Conservation (phyloP, 768 basidiomycete species). For the Gloeostereum incarnatum region DNA sequence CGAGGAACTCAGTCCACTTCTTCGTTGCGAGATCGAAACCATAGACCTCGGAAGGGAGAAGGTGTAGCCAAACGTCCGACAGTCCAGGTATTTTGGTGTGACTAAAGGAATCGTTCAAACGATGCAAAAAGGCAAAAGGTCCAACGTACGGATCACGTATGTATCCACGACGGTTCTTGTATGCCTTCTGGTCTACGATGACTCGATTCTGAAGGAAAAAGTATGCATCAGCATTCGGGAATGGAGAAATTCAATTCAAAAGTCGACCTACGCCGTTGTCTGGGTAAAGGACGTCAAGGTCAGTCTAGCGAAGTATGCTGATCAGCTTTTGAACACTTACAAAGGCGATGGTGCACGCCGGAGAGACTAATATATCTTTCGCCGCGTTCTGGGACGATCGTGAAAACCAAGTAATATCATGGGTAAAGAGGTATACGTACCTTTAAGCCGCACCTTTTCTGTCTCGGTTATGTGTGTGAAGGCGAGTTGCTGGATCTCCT, state of each 20-base stretch:
- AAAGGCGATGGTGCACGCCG: conserved; percentile 11
- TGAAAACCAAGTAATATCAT: neutral
- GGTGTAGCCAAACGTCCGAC: conserved; percentile 22
- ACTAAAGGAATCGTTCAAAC: neutral
- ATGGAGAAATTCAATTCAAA: neutral
- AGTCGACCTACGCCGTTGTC: conserved; percentile 8
- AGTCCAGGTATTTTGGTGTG: conserved; percentile 11
- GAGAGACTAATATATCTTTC: conserved; percentile 5
- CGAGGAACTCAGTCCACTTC: conserved; percentile 20
- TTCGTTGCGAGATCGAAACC: conserved; percentile 28
- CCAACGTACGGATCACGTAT: conserved; percentile 1
- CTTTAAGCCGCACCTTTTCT: conserved; percentile 4
- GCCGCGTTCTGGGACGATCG: conserved; percentile 8
- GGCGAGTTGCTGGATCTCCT: conserved; percentile 2
- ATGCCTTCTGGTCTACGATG: conserved; percentile 11
- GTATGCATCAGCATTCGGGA: neutral
- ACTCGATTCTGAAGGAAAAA: conserved; percentile 10
- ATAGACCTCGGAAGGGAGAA: conserved; percentile 23
- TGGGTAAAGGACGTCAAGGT: neutral
- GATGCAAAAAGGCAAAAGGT: neutral
- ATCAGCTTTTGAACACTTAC: conserved; percentile 5
- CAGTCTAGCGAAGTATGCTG: neutral
- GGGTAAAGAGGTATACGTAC: neutral
- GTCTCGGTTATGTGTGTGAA: conserved; percentile 8
- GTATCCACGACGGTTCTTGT: conserved; percentile 3